phyloP scores from a whole-genome alignment of 768 basidiomycete species.

The Scleroderma citrinum region DNA sequence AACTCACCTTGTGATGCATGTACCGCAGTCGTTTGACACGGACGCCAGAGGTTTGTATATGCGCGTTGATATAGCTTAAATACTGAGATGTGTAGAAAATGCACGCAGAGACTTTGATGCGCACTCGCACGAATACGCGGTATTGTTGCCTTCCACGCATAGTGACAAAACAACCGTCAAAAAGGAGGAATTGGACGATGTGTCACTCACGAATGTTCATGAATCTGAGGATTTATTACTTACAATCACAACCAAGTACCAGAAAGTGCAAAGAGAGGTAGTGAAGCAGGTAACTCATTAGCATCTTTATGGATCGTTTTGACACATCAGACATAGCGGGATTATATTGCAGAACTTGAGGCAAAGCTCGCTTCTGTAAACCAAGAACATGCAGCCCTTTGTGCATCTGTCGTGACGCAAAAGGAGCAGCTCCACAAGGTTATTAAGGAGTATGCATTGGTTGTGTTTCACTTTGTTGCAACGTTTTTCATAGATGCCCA shows the following conservation, averaged over 20 bases:
- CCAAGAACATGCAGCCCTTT: slow-evolving; percentile 9
- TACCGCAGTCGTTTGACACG: slow-evolving; percentile 4
- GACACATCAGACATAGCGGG: slow-evolving; percentile 11
- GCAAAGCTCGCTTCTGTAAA: slow-evolving; percentile 13
- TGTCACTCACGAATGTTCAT: neutral
- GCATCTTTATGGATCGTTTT: neutral
- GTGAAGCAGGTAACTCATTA: slow-evolving; percentile 8
- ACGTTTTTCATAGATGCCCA: slow-evolving; percentile 1
- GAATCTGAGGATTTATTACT: slow-evolving; percentile 3
- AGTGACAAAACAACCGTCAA: slow-evolving; percentile 6
- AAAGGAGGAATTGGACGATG: slow-evolving; percentile 3
- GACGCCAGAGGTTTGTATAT: slow-evolving; percentile 21
- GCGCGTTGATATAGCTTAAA: slow-evolving; percentile 1
- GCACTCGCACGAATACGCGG: slow-evolving; percentile 1
- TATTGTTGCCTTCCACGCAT: slow-evolving; percentile 1
- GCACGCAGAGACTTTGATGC: slow-evolving; percentile 7
- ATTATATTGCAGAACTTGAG: slow-evolving; percentile 14
- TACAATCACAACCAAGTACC: neutral
- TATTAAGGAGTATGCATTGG: slow-evolving; percentile 14
- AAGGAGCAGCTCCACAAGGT: slow-evolving; percentile 15
- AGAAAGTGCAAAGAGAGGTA: slow-evolving; percentile 8
- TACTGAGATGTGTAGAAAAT: neutral
- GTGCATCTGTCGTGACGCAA: slow-evolving; percentile 4
- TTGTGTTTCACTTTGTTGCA: neutral
- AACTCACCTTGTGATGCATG: neutral